A percentile compares a stretch with the other conserved stretches of the same genome.
Conservation (phyloP, 805 yeast species). For the Lipomyces sp. region DNA sequence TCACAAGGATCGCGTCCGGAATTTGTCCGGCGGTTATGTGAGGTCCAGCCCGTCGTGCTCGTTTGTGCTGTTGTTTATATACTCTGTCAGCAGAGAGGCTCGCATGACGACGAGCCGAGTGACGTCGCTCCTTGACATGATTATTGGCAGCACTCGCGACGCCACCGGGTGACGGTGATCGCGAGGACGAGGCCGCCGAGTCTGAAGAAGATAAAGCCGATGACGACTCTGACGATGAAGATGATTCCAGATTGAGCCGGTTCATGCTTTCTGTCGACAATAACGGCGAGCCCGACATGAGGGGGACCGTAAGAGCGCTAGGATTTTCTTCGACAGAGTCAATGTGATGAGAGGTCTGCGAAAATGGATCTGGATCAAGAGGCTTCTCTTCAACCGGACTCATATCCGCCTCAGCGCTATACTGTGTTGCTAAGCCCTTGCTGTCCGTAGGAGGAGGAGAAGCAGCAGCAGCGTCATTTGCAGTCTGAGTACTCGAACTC, state of each 20-base stretch:
- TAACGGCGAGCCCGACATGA: conserved; percentile 14
- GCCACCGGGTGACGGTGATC: conserved; percentile 9
- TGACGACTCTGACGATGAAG: conserved; percentile 9
- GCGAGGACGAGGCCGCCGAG: conserved; percentile 14
- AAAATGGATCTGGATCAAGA: conserved; percentile 39
- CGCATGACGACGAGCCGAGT: conserved; percentile 2
- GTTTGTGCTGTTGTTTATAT: conserved; percentile 5
- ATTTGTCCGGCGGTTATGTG: conserved; percentile 40
- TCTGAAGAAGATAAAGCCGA: conserved; percentile 10
- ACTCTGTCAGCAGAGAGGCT: neutral
- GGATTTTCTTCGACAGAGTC: conserved; percentile 19
- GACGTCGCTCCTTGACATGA: neutral
- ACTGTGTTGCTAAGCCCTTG: neutral
- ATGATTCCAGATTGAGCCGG: conserved; percentile 9
- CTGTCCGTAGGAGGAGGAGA: neutral
- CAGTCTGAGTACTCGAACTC: neutral
- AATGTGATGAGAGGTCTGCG: conserved; percentile 14
- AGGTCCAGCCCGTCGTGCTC: conserved; percentile 13
- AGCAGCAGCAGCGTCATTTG: neutral
- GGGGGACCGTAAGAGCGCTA: conserved; percentile 13
- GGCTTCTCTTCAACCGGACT: conserved; percentile 32
- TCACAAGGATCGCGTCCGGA: conserved; percentile 62
- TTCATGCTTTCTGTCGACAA: conserved; percentile 21
- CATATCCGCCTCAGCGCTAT: neutral
- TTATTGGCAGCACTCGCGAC: neutral